These are phyloP conservation scores for Penicillium sp. DNA, from an alignment of 2,329 filamentous ascomycete genomes.

Conservation along the genomic window DNA sequence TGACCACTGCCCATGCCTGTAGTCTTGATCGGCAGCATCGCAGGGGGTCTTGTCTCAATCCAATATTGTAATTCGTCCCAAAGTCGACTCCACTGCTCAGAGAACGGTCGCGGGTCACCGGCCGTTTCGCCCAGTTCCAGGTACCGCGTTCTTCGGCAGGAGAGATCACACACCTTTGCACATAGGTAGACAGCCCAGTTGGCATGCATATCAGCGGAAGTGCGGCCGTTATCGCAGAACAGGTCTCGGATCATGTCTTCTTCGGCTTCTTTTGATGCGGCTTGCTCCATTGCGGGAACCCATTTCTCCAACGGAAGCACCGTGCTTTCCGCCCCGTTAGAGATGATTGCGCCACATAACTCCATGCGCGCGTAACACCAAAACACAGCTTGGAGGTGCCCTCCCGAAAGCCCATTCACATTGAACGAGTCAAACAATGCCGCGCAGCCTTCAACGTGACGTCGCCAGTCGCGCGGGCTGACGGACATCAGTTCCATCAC, in stretches of 20 bases:
- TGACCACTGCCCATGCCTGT: conserved; percentile 36
- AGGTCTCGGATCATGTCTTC: conserved; percentile 22
- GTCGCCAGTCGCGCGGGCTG: conserved; percentile 51
- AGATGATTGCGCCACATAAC: conserved; percentile 57
- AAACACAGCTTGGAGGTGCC: conserved; percentile 55
- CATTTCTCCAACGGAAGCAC: conserved; percentile 53
- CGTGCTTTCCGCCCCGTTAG: conserved; percentile 48
- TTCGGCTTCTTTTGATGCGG: conserved; percentile 32
- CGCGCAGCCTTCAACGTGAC: conserved; percentile 58
- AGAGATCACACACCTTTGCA: conserved; percentile 53
- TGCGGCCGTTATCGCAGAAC: conserved; percentile 20
- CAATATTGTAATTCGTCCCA: conserved; percentile 55
- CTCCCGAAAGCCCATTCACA: conserved; percentile 53
- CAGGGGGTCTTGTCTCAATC: conserved; percentile 47
- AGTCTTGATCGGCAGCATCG: conserved; percentile 49
- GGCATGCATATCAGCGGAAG: conserved; percentile 55
- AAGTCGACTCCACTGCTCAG: conserved; percentile 47
- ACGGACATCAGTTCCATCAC: conserved; percentile 55
- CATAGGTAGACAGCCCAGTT: conserved; percentile 61
- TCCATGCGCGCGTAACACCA: conserved; percentile 61
- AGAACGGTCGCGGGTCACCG: conserved; percentile 44
- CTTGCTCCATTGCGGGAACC: conserved; percentile 40
- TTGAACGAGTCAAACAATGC: conserved; percentile 52
- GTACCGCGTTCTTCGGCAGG: conserved; percentile 50
- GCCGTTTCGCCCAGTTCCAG: conserved; percentile 49